phyloP scores from a whole-genome alignment of 257 asterid species.

The Knoxia roxburghii region DNA sequence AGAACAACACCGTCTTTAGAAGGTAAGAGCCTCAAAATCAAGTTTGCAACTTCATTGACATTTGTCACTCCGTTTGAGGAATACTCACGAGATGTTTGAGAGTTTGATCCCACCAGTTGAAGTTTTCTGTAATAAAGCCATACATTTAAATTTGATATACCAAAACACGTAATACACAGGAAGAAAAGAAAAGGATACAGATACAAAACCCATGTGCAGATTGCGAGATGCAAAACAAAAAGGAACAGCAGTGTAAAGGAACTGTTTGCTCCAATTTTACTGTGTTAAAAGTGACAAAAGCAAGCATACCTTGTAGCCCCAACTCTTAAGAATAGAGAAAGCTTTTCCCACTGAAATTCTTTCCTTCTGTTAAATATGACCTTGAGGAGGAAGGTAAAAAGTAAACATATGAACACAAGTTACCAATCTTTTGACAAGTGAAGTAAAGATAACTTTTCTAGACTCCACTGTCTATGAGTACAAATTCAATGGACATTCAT shows the following conservation, averaged over 20 bases:
- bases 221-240: not conserved
- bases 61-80: constrained; percentile 38
- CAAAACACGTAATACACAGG: not conserved
- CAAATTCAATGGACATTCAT: not conserved
- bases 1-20: constrained; percentile 77
- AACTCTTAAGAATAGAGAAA: constrained; percentile 63
- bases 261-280: not conserved
- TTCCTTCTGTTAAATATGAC: constrained; percentile 73
- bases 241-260: not conserved
- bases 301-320: constrained; percentile 65
- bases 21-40: constrained; percentile 64
- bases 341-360: constrained; percentile 86
- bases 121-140: constrained; percentile 48
- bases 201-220: not conserved
- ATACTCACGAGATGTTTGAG: constrained; percentile 39
- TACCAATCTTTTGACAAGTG: not conserved
- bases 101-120: constrained; percentile 37
- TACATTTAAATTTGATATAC: constrained; percentile 7
- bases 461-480: not conserved
- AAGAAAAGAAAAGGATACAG: not conserved
- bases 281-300: too few species aligned
- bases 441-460: not conserved
- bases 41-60: constrained; percentile 56
- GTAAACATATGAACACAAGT: constrained; percentile 6
- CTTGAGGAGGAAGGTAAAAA: constrained; percentile 33